Conservation (phyloP, 2,329 filamentous ascomycete species). For the Stagonosporopsis rhizophila region DNA sequence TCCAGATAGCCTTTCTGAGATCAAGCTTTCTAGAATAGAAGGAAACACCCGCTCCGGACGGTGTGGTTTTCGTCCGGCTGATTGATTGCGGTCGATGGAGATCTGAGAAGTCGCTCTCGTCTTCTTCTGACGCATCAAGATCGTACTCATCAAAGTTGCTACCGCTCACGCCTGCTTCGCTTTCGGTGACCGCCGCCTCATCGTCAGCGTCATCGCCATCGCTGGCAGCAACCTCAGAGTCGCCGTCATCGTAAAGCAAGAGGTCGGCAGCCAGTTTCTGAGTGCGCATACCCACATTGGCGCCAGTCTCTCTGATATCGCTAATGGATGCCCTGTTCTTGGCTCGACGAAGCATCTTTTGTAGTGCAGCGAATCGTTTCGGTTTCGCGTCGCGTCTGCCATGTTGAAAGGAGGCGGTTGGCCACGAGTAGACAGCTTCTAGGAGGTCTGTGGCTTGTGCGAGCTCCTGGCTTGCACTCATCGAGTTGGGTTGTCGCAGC, state of each 20-base stretch:
- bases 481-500: slow-evolving; percentile 46
- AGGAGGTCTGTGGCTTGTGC: slow-evolving; percentile 55
- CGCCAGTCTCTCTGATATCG: slow-evolving; percentile 61
- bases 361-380: slow-evolving; percentile 65
- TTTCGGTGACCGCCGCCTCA: slow-evolving; percentile 42
- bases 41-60: slow-evolving; percentile 28
- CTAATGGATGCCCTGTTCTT: slow-evolving; percentile 60
- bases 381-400: slow-evolving; percentile 52
- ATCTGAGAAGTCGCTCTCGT: slow-evolving; percentile 30
- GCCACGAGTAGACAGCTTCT: slow-evolving; percentile 56
- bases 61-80: slow-evolving; percentile 31
- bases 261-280: slow-evolving; percentile 72
- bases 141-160: slow-evolving; percentile 47
- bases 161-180: slow-evolving; percentile 38
- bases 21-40: slow-evolving; percentile 38
- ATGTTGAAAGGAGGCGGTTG: slow-evolving; percentile 61
- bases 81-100: slow-evolving; percentile 18
- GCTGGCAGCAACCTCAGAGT: slow-evolving; percentile 48
- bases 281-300: slow-evolving; percentile 77
- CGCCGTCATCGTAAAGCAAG: slow-evolving; percentile 42
- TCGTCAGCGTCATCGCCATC: slow-evolving; percentile 35
- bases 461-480: slow-evolving; percentile 54
- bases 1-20: slow-evolving; percentile 40
- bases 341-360: slow-evolving; percentile 67
- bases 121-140: slow-evolving; percentile 41